Base-by-base conservation (phyloP, 2,329 filamentous ascomycete genomes). In the Cadophora sp. region DNA sequence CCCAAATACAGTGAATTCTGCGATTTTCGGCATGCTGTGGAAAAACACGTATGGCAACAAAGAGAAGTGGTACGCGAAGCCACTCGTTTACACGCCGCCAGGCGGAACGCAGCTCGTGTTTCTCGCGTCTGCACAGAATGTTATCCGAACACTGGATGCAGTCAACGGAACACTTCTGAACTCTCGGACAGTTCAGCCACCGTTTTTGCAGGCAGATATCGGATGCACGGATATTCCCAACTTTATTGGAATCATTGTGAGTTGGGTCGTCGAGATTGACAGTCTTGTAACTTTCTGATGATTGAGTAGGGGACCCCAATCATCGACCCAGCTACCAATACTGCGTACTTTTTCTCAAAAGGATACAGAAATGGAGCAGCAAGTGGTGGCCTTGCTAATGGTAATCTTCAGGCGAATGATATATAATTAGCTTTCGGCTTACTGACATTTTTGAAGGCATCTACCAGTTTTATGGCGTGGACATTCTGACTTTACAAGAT, bases 61-160 rank as follows among this genome's bases (percentile, higher is more conserved):
- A 22, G 77, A 78, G 70, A 69, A 68, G 69, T 83, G 81, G 69
- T 80, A 79, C 67, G 81, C 81, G 48, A 82, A 82, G 69, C 82
- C 82, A 7, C 72, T 84, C 11, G 76, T 82, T 0, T 83, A 81
- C 64, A 83, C 81, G 0, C 81, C 82, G 7, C 71, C 74, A 14
- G 78, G 77, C 22, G 66, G 67, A 26, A 70, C 76, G 7, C 80
- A 82, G 58, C 62, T 80, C 12, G 73, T 81, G 48, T 80, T 82
- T 67, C 71, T 79, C 9, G 80, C 79, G 14, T 82, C 79, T 11
- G 76, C 77, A 6, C 77, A 79, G 73, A 82, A 81, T 63, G 76
- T 76, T 34, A 76, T 83, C 63, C 78, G 80, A 53, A 79, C 79
- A 6, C 70, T 83, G 12, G 78, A 83, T 73, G 79, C 80, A 22